These are phyloP conservation scores for Elongisporangium undulatum DNA, from an alignment of 352 stramenopile species.

Conservation along the genomic window DNA sequence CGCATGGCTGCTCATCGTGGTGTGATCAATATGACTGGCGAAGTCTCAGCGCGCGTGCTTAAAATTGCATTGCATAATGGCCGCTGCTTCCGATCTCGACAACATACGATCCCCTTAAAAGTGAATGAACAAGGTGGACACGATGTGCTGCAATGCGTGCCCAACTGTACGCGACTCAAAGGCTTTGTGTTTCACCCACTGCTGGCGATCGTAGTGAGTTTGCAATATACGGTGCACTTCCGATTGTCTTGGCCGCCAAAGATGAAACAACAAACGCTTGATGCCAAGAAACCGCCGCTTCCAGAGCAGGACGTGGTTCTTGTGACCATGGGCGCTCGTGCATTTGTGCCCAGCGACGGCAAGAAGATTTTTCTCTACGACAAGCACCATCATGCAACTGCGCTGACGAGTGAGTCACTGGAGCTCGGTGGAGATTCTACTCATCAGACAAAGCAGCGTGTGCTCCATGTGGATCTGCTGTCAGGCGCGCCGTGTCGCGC, in stretches of 20 bases:
- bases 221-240: slow-evolving; percentile 88
- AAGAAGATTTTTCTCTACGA: slow-evolving; percentile 75
- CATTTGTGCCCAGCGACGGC: slow-evolving; percentile 66
- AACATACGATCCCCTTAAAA: slow-evolving; percentile 68
- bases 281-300: slow-evolving; percentile 42
- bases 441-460: slow-evolving; percentile 14
- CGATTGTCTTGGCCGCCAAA: slow-evolving; percentile 63
- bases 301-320: slow-evolving; percentile 75
- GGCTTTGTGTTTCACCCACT: slow-evolving; percentile 76
- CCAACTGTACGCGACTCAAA: slow-evolving; percentile 46
- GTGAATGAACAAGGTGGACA: slow-evolving; percentile 46
- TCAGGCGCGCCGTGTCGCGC: slow-evolving; percentile 55
- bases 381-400: slow-evolving; percentile 38
- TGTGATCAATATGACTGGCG: slow-evolving; percentile 42
- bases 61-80: slow-evolving; percentile 90
- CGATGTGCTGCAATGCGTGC: slow-evolving; percentile 53
- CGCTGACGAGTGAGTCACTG: slow-evolving; percentile 13
- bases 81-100: slow-evolving; percentile 60
- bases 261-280: slow-evolving; percentile 54
- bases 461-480: slow-evolving; percentile 69
- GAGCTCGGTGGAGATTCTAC: slow-evolving; percentile 10
- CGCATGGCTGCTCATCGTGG: slow-evolving; percentile 47
- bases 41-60: slow-evolving; percentile 72
- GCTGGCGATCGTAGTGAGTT: slow-evolving; percentile 74
- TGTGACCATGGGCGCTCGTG: slow-evolving; percentile 65